These are phyloP conservation scores for Helminthosporium solani DNA, from an alignment of 2,329 filamentous ascomycete genomes.

Conservation along the genomic window DNA sequence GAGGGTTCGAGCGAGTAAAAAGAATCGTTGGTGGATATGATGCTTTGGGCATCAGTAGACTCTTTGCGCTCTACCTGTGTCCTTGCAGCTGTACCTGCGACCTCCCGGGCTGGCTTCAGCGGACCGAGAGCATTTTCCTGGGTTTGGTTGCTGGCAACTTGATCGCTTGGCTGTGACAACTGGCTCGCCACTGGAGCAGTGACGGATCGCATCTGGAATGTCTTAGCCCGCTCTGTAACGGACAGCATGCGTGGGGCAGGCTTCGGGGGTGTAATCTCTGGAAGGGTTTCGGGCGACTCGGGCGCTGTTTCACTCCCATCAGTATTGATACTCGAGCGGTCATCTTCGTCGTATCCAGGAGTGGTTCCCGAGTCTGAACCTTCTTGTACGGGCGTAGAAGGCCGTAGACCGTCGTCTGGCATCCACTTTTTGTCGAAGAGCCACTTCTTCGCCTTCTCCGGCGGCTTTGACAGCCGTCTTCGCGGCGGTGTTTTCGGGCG, in stretches of 20 bases:
- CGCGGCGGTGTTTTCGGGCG: conserved; percentile 64
- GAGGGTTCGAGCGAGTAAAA: conserved; percentile 39
- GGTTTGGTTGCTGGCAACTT: conserved; percentile 19
- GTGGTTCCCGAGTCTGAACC: conserved; percentile 31
- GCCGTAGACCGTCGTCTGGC: conserved; percentile 43
- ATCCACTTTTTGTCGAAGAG: conserved; percentile 50
- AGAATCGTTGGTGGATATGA: conserved; percentile 38
- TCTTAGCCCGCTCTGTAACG: conserved; percentile 33
- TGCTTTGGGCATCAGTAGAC: conserved; percentile 33
- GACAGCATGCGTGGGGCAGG: conserved; percentile 19
- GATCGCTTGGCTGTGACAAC: conserved; percentile 16
- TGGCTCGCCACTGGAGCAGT: conserved; percentile 26
- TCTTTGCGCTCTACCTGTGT: conserved; percentile 23
- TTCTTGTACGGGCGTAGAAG: conserved; percentile 31
- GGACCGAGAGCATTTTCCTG: no score
- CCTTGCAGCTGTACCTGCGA: conserved; percentile 8
- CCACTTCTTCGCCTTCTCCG: conserved; percentile 56
- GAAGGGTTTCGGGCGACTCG: conserved; percentile 23
- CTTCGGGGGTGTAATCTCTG: conserved; percentile 17
- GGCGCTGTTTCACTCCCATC: conserved; percentile 28
- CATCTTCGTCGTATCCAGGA: conserved; percentile 39
- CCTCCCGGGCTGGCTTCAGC: conserved; percentile 6
- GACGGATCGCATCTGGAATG: conserved; percentile 32
- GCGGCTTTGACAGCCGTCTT: conserved; percentile 61
- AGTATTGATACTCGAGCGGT: conserved; percentile 36